Evolutionary conservation across 2,329 filamentous ascomycete species (phyloP), one percentile per base, ranked within the genome.

Genomic region (Scytalidium sp.): DNA sequence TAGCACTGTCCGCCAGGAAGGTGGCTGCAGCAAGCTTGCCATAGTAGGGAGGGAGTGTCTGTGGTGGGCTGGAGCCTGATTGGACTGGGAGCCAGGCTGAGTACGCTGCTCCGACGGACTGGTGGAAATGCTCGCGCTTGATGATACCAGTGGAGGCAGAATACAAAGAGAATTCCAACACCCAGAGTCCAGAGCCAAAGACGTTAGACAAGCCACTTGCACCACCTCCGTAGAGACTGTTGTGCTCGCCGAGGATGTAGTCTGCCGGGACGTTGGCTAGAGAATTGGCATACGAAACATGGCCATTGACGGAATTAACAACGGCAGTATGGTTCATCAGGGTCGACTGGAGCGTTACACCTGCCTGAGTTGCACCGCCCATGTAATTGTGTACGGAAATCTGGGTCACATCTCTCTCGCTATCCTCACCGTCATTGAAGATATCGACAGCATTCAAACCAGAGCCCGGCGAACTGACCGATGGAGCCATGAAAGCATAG

Each of bases 141-240:
- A 27, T 23, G 64, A 86, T 78, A 15, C 76, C 77, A 2, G 73
- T 73, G 0, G 76, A 70, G 1, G 82, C 83, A 47, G 73, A 74
- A 60, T 77, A 79, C 5, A 85, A 69, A 54, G 78, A 78, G 68
- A 84, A 85, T 64, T 86, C 82, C 10, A 85, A 60, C 19, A 72
- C 79, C 83, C 82, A 86, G 17, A 86, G 76, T 7, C 82, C 81
- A 9, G 82, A 83, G 29, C 83, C 83, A 61, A 86, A 87, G 0
- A 79, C 73, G 66, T 86, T 83, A 36, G 80, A 84, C 17, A 86
- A 68, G 0, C 82, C 81, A 0, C 81, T 78, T 6, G 73, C 72
- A 48, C 82, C 83, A 67, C 85, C 71, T 61, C 80, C 79, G 65
- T 79, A 84, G 9, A 86, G 73, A 8, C 78, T 82, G 65, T 86